Base-by-base conservation (phyloP, 805 yeast species). In the Ascoidea asiatica region DNA sequence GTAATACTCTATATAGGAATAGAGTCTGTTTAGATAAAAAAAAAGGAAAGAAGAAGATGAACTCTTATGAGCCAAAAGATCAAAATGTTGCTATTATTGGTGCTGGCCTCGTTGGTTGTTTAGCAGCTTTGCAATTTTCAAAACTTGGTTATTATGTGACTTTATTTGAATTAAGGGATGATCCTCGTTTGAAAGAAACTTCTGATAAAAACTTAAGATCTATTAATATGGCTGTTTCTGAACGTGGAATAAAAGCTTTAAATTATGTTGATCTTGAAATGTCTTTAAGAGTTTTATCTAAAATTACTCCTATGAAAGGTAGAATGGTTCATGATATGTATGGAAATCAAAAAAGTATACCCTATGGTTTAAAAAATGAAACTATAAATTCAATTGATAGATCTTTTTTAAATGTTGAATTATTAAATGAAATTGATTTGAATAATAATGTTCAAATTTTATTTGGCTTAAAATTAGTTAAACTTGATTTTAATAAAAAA, bases 61-160 rank as follows among this genome's bases (percentile, higher is more conserved):
- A 29, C 35, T 29, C 35, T 8, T 29, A 29, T 18, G 46, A 38
- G 5, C 43, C 41, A n/a, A 21, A 50, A 53, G 42, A 52, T 4
- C 61, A 58, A 42, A 48, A 59, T 7, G 75, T 72, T 17, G 87
- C 75, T 1, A 69, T 89, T 22, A 73, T 89, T 17, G 97, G 97
- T 1, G 95, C 92, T 1, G 97, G 97, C 0, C 74, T 85, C 5
- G 97, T 89, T 2, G 97, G 97, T 0, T 74, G 92, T 44, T 65
- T 87, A 4, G 73, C 89, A 0, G 92, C 95, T 0, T 59, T 89
- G n/a, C 92, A 90, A 0, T 71, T 89, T 37, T 75, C 80, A 3
- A 69, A 77, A 45, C 69, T 75, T 44, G 95, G 95, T 8, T 81
- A 74, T 59, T 48, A 71, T 1, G 97, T 89, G 19, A 70, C 79